Conservation (phyloP, 2,329 filamentous ascomycete species). For the Grosmannia clavigera region DNA sequence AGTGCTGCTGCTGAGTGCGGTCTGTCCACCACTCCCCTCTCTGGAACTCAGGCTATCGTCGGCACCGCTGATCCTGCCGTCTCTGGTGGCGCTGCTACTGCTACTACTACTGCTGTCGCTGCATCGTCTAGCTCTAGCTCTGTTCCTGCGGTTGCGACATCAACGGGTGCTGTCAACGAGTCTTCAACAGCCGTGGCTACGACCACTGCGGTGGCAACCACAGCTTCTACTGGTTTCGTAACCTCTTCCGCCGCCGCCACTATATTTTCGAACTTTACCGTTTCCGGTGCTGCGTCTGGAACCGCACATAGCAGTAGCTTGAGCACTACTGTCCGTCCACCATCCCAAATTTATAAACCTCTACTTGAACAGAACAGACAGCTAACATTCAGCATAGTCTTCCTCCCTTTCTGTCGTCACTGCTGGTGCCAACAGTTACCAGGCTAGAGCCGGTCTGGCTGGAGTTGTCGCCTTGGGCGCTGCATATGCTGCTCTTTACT, state of each 20-base stretch:
- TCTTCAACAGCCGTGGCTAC: not conserved
- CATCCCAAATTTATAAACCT: too few relatives aligned
- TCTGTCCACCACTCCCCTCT: constrained; percentile 13
- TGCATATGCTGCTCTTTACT: constrained; percentile 7
- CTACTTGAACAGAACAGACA: not conserved
- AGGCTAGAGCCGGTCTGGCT: constrained; percentile 4
- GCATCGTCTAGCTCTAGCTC: not conserved
- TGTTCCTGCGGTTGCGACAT: not conserved
- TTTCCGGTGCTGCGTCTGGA: not conserved
- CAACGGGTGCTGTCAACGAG: not conserved
- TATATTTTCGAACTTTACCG: not conserved
- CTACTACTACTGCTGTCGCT: constrained; percentile 1
- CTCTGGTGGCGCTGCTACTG: not conserved
- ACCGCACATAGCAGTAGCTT: not conserved
- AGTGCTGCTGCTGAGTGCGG: constrained; percentile 18
- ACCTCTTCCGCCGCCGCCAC: too few relatives aligned
- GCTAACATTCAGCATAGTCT: not conserved
- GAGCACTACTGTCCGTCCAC: not conserved
- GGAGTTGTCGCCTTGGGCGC: constrained; percentile 8
- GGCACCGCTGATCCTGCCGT: constrained; percentile 10
- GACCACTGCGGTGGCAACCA: not conserved
- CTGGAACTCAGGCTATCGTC: constrained; percentile 12
- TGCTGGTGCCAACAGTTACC: constrained; percentile 6
- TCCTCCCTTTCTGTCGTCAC: constrained; percentile 7
- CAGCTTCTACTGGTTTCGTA: not conserved